Evolutionary conservation across 2,329 filamentous ascomycete species (phyloP), one percentile per base, ranked within the genome.

Genomic region (Fusarium verrucosum): DNA sequence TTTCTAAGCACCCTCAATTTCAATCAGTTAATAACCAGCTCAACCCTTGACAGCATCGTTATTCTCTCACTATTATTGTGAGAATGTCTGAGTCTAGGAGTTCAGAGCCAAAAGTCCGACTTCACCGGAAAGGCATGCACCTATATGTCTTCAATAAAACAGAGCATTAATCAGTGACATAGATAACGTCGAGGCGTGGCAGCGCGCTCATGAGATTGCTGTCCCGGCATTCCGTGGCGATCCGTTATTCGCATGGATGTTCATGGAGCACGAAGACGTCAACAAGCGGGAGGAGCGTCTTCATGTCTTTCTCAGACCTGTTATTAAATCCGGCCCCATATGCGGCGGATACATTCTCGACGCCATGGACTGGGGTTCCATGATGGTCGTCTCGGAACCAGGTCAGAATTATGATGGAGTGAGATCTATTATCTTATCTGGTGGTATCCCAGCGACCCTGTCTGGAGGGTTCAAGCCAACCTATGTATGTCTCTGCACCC

Each of bases 311-410:
- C 32, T 35, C 32, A 35, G 32, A 35, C 32, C 32, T 35, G n/a
- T 35, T 35, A 17, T 35, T 16, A 35, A 35, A 35, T 35, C 32
- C 8, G 32, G 8, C n/a, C 32, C 32, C n/a, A 35, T 35, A 35
- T 35, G 32, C n/a, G 32, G 32, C 32, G 32, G 32, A 35, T 35
- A 50, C n/a, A 43, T 59, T 5, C 50, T 59, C 2, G 55, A 59
- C 25, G 59, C 41, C 4, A 43, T 14, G 8, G 55, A 51, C 13
- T 62, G 59, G 59, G 17, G 45, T 10, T 52, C 50, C 36, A 45
- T 50, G 38, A 62, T 62, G 59, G 55, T 53, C 9, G 45, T 62
- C 10, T 46, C 55, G 14, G 56, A 50, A 32, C 59, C 59, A 6
- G 50, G 59, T 10, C 55, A 59, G 20, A 49, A 59, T 30, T 55